Evolutionary conservation across 352 stramenopile species (phyloP), one percentile per base, ranked within the genome.

Genomic region (Phytophthora megakarya): DNA sequence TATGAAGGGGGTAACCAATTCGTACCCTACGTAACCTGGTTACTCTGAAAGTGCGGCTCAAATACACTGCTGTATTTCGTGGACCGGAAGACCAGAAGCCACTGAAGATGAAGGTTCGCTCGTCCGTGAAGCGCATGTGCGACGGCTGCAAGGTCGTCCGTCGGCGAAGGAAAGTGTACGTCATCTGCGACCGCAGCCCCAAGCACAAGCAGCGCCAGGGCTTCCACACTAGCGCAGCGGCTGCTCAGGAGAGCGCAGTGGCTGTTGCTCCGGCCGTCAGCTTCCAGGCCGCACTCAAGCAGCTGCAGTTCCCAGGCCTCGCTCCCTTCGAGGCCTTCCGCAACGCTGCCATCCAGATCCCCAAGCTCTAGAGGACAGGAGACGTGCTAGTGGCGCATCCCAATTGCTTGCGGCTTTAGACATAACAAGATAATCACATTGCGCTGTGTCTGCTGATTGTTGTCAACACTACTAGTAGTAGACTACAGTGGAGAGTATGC

Each of bases 171-270:
- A 93, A 92, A 75, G 80, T 97, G 44, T 96, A 95, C 52, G 90
- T 97, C 45, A 94, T 96, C 71, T 97, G 91, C 70, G 87, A 96
- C 65, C 87, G 86, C 67, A 95, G 86, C 66, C 88, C 87, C 51
- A 95, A 95, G 81, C 91, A 97, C 83, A 97, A 97, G 84, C 91
- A 97, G 77, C 87, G 91, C 56, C 90, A 97, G 73, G 91, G 91
- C n/a, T 91, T 95, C 75, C 84, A 95, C 75, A 96, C 90, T 21
- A 80, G 76, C 57, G 74, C 83, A 33, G 67, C 74, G 42, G 65
- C 65, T 30, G 57, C 68, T 33, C 62, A 76, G 47, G 54, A 66
- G 46, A 54, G 15, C 38, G 38, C 37, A 22, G 65, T 63, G 9
- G 60, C 48, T 23, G 50, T 97, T 2, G 86, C 86, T 51, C 97